Evolutionary conservation across 2,329 filamentous ascomycete species (phyloP).

Genomic region (Aspergillus unguis): DNA sequence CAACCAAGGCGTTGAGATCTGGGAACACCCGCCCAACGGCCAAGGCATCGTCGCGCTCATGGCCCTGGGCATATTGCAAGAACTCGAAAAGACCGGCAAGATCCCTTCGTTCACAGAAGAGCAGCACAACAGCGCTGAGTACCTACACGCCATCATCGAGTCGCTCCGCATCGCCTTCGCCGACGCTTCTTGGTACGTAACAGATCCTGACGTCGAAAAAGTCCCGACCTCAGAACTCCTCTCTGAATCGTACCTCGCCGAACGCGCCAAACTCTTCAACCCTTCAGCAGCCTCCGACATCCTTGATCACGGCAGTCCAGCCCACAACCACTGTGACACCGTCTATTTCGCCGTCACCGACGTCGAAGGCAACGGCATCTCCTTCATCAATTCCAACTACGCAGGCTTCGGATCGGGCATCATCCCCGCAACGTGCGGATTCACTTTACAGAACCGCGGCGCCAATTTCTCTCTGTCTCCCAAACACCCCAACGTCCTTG

Average conservation of each 20-base stretch:
- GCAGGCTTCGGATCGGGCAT: constrained; percentile 80
- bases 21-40: constrained; percentile 96
- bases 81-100: constrained; percentile 70
- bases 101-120: constrained; percentile 66
- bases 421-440: constrained; percentile 80
- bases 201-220: constrained; percentile 70
- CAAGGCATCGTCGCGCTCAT: constrained; percentile 94
- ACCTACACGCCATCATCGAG: constrained; percentile 85
- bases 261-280: constrained; percentile 63
- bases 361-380: constrained; percentile 78
- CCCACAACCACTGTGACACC: constrained; percentile 81
- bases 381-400: constrained; percentile 96
- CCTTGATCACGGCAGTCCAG: constrained; percentile 73
- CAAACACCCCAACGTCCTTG: constrained; percentile 74
- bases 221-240: constrained; percentile 71
- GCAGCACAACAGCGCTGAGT: constrained; percentile 78
- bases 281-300: constrained; percentile 51
- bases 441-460: constrained; percentile 91
- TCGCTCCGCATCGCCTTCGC: constrained; percentile 84
- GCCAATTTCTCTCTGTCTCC: constrained; percentile 72
- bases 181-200: constrained; percentile 85
- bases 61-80: constrained; percentile 86
- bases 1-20: constrained; percentile 65
- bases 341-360: constrained; percentile 92
- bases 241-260: constrained; percentile 68